A percentile compares a stretch with the other conserved stretches of the same genome.
Evolutionary conservation across 176 grass and related monocot species (phyloP).

Genomic region (Rhipidocladum racemiflorum): DNA sequence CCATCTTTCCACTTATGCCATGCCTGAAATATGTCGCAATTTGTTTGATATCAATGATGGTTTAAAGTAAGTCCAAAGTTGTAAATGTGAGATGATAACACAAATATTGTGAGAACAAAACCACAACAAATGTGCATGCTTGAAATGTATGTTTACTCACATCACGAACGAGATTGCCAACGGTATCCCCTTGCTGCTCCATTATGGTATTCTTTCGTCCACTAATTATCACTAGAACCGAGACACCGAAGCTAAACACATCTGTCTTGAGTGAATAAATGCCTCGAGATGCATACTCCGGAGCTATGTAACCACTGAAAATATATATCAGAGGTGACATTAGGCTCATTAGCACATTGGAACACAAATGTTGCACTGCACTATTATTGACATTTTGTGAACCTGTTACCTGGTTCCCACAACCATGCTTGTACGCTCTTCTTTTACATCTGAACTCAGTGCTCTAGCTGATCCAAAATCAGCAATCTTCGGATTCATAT

Average conservation of each 20-base stretch:
- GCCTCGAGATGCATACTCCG: conserved; percentile 42
- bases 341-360: not conserved
- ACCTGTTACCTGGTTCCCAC: conserved; percentile 44
- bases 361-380: not conserved
- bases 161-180: conserved; percentile 42
- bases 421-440: conserved; percentile 30
- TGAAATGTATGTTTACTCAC: conserved; percentile 34
- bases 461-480: conserved; percentile 44
- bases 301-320: conserved; percentile 49
- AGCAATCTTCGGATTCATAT: conserved; percentile 39
- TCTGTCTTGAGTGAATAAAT: conserved; percentile 52
- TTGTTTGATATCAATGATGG: not conserved
- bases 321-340: not conserved
- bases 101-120: not conserved
- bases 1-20: conserved; percentile 43
- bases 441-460: conserved; percentile 35
- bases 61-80: not conserved
- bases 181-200: conserved; percentile 22
- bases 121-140: not conserved
- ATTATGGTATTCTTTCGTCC: conserved; percentile 37
- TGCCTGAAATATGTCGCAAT: conserved; percentile 33
- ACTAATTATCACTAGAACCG: conserved; percentile 40
- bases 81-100: not conserved
- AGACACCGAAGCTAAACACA: conserved; percentile 53
- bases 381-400: not conserved